Base-by-base conservation (phyloP, 805 yeast species). In the Candida nitratophila region DNA sequence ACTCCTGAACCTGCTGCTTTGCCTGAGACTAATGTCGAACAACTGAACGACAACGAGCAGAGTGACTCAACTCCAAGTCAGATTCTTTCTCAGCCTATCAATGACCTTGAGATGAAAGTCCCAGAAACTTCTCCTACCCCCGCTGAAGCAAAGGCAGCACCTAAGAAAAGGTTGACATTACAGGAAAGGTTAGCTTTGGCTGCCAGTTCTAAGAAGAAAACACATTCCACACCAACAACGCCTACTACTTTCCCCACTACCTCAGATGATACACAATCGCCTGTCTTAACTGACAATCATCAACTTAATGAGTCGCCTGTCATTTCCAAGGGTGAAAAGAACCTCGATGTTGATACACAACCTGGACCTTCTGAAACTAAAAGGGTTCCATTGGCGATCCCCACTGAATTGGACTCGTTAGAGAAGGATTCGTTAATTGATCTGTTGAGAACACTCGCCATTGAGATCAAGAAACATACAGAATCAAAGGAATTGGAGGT, bases 111-210 rank as follows among this genome's bases (percentile, higher is more conserved):
- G 4, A 26, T 37, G 39, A 16, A 37, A 16, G 12, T 26, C 6
- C 39, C 39, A 22, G 14, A 20, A 19, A 4, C 38, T 4, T 9
- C 19, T 6, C 16, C 19, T 24, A 9, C 39, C 4, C 31, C 31
- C 12, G 5, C 24, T 3, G 27, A 15, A 9, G 12, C 45, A 5
- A 42, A 46, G 17, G 36, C 47, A 7, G 44, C 35, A 6, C 62
- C 70, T 27, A 72, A 70, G 50, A 83, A 83, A 59, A 70, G 90
- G 49, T 65, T 86, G 17, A 81, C 96, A 0, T 69, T 91, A 51
- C 95, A 87, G 55, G 96, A 90, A 55, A 71, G 97, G 48, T 69
- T 90, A 42, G 95, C 93, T 1, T 63, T 80, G 48, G 96, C 96
- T 1, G 88, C 96, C 7, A 71, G 76, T 46, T 68, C 69, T 14